These are phyloP conservation scores for Fallopia convolvulus DNA, from an alignment of 148 eudicot genomes.

Conservation along the genomic window DNA sequence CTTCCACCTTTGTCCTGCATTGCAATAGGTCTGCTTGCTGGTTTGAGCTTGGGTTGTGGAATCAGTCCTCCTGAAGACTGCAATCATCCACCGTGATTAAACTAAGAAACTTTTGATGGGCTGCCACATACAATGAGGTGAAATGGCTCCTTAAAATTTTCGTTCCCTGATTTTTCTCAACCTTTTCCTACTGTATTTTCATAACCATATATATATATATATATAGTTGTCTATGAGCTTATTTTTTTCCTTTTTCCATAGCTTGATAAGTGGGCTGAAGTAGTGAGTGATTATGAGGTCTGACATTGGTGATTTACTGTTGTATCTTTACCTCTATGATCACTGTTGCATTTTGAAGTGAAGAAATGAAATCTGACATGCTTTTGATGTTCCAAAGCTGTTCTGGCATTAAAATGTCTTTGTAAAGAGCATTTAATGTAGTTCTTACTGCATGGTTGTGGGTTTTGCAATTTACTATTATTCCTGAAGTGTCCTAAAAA, in stretches of 20 bases:
- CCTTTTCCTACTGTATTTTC: not conserved
- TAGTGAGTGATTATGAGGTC: slow-evolving; percentile 77
- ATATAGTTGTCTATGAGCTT: too few relatives aligned
- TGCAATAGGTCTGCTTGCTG: slow-evolving; percentile 96
- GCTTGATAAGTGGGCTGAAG: slow-evolving; percentile 85
- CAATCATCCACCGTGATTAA: slow-evolving; percentile 64
- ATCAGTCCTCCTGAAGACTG: slow-evolving; percentile 71
- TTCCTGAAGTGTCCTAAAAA: slow-evolving; percentile 61
- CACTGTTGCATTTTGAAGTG: not conserved
- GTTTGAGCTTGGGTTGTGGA: slow-evolving; percentile 74
- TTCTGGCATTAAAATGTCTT: slow-evolving; percentile 21
- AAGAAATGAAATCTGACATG: not conserved
- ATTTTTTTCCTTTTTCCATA: slow-evolving; percentile 14
- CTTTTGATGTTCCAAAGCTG: slow-evolving; percentile 20
- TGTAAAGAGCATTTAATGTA: slow-evolving; percentile 19
- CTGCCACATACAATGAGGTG: slow-evolving; percentile 77
- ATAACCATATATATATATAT: too few relatives aligned
- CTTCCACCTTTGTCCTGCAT: slow-evolving; percentile 68
- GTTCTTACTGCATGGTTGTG: slow-evolving; percentile 24
- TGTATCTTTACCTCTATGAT: slow-evolving; percentile 15
- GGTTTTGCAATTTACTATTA: slow-evolving; percentile 45
- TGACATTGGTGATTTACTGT: slow-evolving; percentile 22
- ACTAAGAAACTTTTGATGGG: slow-evolving; percentile 79
- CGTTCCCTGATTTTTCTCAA: too few relatives aligned
- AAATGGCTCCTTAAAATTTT: not conserved